Evolutionary conservation across 257 asterid genomes (phyloP), one percentile per base, ranked within the genome.

Genomic region (Paraleonurus japonicus): DNA sequence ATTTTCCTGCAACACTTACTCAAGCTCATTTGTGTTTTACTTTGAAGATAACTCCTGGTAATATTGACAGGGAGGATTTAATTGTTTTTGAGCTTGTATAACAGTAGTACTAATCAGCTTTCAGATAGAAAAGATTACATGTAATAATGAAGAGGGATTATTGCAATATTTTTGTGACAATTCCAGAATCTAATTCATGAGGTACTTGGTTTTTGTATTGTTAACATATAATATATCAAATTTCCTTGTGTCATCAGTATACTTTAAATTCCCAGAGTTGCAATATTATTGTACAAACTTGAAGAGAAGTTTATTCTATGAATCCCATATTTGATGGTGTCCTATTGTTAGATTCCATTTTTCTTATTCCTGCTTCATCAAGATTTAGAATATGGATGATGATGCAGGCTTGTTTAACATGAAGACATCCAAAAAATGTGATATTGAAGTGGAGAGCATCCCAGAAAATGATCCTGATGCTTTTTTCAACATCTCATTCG

Each of bases 401-500:
- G 27, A 9, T 53, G 48, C 54, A 64, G 43, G 43, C 54, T 60
- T 13, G 17, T n/a, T 67, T 43, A 74, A 19, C 43, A 86, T 86
- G 92, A 85, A 74, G 55, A 35, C 74, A 50, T 45, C 79, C 43
- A 66, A 47, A n/a, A 13, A 71, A 3, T 78, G 50, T n/a, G 66
- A 61, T 68, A 81, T 80, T 12, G 26, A 82, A 73, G 61, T 73
- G 22, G 81, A 78, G 53, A 67, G 76, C 54, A 69, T 53, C 61
- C 64, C 67, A 17, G 87, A 79, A 48, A 72, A 70, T 39, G 79
- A 77, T 54, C 77, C 84, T 7, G 75, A 79, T 70, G 35, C 65
- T 45, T 66, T 72, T 5, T 82, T 87, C 35, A 77, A 76, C 81
- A 73, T 72, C 66, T 77, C 81, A 0, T 33, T 68, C 70, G 82